Conservation (phyloP, 441 rosid species). For the Hura crepitans region DNA sequence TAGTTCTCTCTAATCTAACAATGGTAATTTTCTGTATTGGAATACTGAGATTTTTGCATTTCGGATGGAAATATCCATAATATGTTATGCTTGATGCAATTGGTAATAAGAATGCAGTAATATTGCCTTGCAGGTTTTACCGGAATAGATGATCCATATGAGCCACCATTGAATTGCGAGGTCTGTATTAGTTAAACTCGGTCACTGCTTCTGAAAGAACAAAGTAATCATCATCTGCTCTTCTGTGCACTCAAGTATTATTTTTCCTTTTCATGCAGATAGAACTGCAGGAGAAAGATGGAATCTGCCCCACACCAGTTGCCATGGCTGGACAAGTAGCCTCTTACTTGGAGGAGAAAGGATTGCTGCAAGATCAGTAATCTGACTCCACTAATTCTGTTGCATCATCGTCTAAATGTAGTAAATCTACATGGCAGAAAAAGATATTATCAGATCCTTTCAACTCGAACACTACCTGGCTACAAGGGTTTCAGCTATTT, state of each 20-base stretch:
- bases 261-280: conserved; percentile 37
- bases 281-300: conserved; percentile 55
- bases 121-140: conserved; percentile 63
- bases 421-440: not conserved
- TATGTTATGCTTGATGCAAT: not conserved
- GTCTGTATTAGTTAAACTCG: conserved; percentile 29
- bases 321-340: conserved; percentile 70
- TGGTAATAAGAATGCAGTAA: not conserved
- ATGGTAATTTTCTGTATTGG: not conserved
- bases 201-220: conserved; percentile 1
- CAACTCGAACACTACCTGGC: not conserved
- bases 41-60: not conserved
- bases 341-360: conserved; percentile 61
- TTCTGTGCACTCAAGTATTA: not conserved
- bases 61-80: not conserved
- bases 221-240: not conserved
- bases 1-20: not conserved
- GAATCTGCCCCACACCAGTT: conserved; percentile 57
- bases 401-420: not conserved
- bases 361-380: conserved; percentile 49
- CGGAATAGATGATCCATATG: conserved; percentile 87
- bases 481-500: not conserved
- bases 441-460: not conserved
- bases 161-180: conserved; percentile 86
- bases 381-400: not conserved